phyloP scores from a whole-genome alignment of 1,139 yeast genomes.

The Meyerozyma smithsonii region DNA sequence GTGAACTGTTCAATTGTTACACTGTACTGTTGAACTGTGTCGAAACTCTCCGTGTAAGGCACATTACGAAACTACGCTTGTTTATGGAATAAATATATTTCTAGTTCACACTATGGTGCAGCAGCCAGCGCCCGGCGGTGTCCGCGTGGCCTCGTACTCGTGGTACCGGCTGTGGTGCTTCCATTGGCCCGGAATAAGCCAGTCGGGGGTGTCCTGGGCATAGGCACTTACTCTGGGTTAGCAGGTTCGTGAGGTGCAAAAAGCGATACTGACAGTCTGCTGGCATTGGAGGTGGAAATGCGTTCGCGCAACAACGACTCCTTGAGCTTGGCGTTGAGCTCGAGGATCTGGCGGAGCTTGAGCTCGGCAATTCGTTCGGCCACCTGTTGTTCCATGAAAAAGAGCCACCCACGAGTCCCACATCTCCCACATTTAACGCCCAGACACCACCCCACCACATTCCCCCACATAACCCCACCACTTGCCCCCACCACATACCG shows the following conservation, averaged over 20 bases:
- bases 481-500: no score
- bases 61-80: no score
- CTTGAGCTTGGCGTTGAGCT: constrained; percentile 52
- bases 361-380: constrained; percentile 33
- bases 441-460: background rate
- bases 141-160: constrained; percentile 15
- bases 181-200: constrained; percentile 50
- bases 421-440: background rate
- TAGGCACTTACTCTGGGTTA: constrained; percentile 33
- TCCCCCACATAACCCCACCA: background rate
- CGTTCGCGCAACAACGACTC: constrained; percentile 54
- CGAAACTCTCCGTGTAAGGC: no score
- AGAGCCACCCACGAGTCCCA: background rate
- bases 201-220: constrained; percentile 47
- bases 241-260: background rate
- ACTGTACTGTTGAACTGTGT: no score
- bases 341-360: constrained; percentile 60
- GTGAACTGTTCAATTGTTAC: no score
- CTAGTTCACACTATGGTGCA: constrained; percentile 36
- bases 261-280: constrained; percentile 30
- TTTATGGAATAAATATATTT: background rate
- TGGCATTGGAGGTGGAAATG: constrained; percentile 66
- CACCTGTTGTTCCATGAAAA: constrained; percentile 15
- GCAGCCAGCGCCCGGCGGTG: constrained; percentile 26
- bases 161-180: constrained; percentile 43